Evolutionary conservation across 2,329 filamentous ascomycete species (phyloP), one percentile per base, ranked within the genome.

Genomic region (Diplocarpon mali): DNA sequence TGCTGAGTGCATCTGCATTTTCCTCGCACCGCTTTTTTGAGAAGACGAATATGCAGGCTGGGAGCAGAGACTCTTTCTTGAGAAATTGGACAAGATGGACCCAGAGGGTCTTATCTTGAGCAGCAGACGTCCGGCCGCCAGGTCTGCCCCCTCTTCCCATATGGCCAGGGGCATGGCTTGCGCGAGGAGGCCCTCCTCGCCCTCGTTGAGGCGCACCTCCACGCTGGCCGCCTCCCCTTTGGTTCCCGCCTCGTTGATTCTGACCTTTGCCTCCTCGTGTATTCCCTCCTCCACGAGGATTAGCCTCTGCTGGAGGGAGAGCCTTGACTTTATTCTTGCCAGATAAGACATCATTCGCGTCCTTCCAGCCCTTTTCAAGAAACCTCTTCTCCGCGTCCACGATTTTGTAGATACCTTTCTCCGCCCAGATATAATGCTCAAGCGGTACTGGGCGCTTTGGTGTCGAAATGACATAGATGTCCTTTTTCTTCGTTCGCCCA

Each of bases 381-480:
- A 96, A 98, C 41, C 79, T 82, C 67, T 95, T 95, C 47, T 95
- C 85, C 0, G 86, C 76, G 57, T 93, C 86, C 12, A 98, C 92
- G 57, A 98, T 95, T 65, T 94, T 95, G 68, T 88, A 75, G 60
- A 95, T 92, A 31, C 81, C 78, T 63, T 95, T 96, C 46, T 83
- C 84, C 4, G 88, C 89, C 92, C 92, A 98, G 1, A 98, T 72
- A 58, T 90, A 98, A 63, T 98, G 92, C 58, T 98, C 92, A 2
- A 98, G 69, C 0, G 92, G 92, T 0, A 98, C 87, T 0, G 92
- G 92, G 47, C 92, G 78, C 64, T 98, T 98, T 0, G 89, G 82
- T 0, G 92, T 98, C 0, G 92, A 96, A 44, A 98, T 98, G 56
- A 98, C 92, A 61, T 96, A 98, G 29, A 98, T 96, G 58, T 98